phyloP scores from a whole-genome alignment of 768 basidiomycete species.

The Mycena olivaceomarginata region DNA sequence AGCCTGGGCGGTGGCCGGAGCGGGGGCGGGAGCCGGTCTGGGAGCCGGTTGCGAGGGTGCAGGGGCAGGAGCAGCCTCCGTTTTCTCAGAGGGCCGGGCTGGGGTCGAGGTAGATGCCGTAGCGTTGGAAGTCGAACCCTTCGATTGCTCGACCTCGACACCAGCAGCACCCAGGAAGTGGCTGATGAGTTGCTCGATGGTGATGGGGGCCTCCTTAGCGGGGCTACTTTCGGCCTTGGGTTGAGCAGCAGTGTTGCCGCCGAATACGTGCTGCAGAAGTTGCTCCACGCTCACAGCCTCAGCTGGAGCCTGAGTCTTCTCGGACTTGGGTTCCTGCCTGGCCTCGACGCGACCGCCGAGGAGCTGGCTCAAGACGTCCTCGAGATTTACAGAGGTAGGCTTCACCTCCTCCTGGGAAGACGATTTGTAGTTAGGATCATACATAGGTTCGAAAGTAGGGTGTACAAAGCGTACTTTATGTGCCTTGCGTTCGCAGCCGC shows the following conservation, averaged over 20 bases:
- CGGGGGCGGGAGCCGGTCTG: conserved; percentile 10
- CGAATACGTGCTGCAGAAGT: too few relatives aligned
- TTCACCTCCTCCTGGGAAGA: too few relatives aligned
- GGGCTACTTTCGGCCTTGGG: conserved; percentile 2
- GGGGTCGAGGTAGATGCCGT: background rate
- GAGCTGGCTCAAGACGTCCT: too few relatives aligned
- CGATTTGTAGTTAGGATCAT: too few relatives aligned
- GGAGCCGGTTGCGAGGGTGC: background rate
- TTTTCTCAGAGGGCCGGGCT: background rate
- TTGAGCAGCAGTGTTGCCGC: background rate
- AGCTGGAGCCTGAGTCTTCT: too few relatives aligned
- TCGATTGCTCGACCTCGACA: conserved; percentile 19
- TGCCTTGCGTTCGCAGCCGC: background rate
- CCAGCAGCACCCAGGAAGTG: conserved; percentile 38
- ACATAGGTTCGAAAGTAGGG: too few relatives aligned
- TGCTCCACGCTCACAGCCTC: too few relatives aligned
- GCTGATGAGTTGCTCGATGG: conserved; percentile 37
- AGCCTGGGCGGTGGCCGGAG: conserved; percentile 11
- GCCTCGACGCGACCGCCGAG: too few relatives aligned
- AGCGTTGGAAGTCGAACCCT: conserved; percentile 9
- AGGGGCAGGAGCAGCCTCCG: background rate
- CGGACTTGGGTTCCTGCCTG: too few relatives aligned
- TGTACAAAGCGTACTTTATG: too few relatives aligned
- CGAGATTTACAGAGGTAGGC: too few relatives aligned
- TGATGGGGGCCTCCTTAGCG: conserved; percentile 12